Conservation (phyloP, 1,284 basidiomycete genomes). For the Vanrija pseudolonga region DNA sequence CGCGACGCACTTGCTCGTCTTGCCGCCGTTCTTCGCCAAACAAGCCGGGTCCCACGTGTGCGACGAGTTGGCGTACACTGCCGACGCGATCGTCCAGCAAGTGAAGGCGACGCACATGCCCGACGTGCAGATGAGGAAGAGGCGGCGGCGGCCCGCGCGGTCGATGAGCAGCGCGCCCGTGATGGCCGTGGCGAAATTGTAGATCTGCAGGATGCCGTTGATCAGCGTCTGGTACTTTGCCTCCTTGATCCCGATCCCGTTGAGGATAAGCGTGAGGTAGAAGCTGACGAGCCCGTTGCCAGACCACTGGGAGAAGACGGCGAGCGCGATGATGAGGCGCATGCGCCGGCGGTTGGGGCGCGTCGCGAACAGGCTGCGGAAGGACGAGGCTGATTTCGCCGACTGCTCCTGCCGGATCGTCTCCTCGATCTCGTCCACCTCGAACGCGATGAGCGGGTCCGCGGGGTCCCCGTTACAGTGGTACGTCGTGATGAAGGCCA, state of each 20-base stretch:
- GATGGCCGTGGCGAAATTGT: conserved; percentile 31
- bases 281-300: conserved; percentile 63
- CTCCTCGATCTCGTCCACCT: conserved; percentile 42
- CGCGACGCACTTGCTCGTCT: background rate
- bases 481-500: conserved; percentile 87
- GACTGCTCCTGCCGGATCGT: conserved; percentile 33
- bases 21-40: background rate
- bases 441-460: conserved; percentile 37
- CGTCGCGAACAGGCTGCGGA: conserved; percentile 35
- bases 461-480: conserved; percentile 50
- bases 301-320: conserved; percentile 31
- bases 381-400: conserved; percentile 44
- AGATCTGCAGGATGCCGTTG: conserved; percentile 59
- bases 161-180: conserved; percentile 33
- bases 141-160: conserved; percentile 26
- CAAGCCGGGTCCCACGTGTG: conserved; percentile 14
- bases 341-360: conserved; percentile 12
- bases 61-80: conserved; percentile 49
- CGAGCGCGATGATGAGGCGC: conserved; percentile 24
- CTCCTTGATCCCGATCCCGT: conserved; percentile 63
- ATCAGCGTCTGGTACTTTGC: conserved; percentile 61
- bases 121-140: conserved; percentile 52
- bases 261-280: conserved; percentile 68
- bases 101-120: conserved; percentile 54
- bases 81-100: conserved; percentile 66